Evolutionary conservation across 805 yeast species (phyloP).

Genomic region (Wickerhamiella allomyrinae): DNA sequence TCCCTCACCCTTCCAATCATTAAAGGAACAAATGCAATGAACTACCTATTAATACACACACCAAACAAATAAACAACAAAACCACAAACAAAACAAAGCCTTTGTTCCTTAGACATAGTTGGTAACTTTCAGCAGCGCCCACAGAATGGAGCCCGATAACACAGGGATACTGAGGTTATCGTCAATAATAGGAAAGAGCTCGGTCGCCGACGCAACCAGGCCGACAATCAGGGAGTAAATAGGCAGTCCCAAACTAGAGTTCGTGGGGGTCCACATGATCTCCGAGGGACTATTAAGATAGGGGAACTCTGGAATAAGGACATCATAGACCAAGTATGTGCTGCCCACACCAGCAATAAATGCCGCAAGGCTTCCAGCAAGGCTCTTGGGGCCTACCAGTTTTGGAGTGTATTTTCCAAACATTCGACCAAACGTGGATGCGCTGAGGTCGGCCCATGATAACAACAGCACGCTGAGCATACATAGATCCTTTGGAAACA

Average conservation of each 20-base stretch:
- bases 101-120: conserved; percentile 1
- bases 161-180: conserved; percentile 94
- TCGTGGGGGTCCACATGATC: conserved; percentile 50
- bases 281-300: conserved; percentile 41
- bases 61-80: no score
- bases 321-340: conserved; percentile 58
- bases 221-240: conserved; percentile 53
- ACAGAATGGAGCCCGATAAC: conserved; percentile 54
- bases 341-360: conserved; percentile 54
- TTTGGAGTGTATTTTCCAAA: conserved; percentile 77
- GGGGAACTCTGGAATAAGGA: conserved; percentile 50
- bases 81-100: not conserved
- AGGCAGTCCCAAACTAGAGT: conserved; percentile 42
- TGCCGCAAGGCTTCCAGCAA: conserved; percentile 87
- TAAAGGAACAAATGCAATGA: no score
- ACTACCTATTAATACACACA: no score
- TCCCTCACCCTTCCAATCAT: no score
- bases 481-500: conserved; percentile 68
- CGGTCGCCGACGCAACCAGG: conserved; percentile 70
- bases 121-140: conserved; percentile 28
- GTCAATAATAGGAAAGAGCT: conserved; percentile 72
- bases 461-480: conserved; percentile 62
- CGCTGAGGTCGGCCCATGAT: conserved; percentile 97
- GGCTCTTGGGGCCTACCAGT: conserved; percentile 56
- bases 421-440: conserved; percentile 81